A percentile compares a stretch with the other conserved stretches of the same genome.
phyloP scores from a whole-genome alignment of 306 rosid genomes.

The Vicia faba region DNA sequence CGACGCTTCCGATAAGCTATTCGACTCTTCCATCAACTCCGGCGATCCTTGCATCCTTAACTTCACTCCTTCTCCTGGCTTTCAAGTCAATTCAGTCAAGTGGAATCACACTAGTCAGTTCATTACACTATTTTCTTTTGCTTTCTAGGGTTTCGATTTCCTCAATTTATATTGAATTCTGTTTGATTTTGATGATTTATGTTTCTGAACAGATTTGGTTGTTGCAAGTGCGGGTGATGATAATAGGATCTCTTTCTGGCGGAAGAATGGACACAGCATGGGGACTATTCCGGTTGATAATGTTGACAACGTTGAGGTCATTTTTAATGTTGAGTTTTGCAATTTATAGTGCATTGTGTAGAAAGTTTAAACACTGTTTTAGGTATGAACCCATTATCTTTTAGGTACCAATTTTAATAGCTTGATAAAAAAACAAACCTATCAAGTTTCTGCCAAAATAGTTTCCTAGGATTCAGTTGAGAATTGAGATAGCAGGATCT shows the following conservation, averaged over 20 bases:
- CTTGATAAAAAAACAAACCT: background rate
- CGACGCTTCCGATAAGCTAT: constrained; percentile 82
- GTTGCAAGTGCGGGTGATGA: constrained; percentile 99
- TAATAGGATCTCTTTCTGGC: constrained; percentile 88
- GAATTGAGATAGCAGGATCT: background rate
- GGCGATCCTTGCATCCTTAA: constrained; percentile 88
- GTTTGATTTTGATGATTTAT: constrained; percentile 31
- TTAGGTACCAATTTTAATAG: background rate
- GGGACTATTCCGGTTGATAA: constrained; percentile 92
- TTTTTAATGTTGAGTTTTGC: constrained; percentile 16
- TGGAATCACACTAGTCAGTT: constrained; percentile 98
- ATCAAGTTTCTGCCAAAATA: background rate
- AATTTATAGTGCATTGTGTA: constrained; percentile 6
- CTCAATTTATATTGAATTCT: no score
- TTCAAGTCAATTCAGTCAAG: constrained; percentile 80
- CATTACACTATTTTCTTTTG: background rate
- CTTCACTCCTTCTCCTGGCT: constrained; percentile 83
- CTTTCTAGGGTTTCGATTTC: constrained; percentile 20
- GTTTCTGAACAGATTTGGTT: constrained; percentile 68
- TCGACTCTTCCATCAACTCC: constrained; percentile 79
- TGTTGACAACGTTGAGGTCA: constrained; percentile 84
- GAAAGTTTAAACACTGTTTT: background rate
- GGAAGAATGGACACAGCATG: constrained; percentile 89
- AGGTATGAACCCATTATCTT: background rate
- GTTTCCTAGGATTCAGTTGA: background rate